These are phyloP conservation scores for Jasminum sambac DNA, from an alignment of 257 asterid species.

Conservation along the genomic window DNA sequence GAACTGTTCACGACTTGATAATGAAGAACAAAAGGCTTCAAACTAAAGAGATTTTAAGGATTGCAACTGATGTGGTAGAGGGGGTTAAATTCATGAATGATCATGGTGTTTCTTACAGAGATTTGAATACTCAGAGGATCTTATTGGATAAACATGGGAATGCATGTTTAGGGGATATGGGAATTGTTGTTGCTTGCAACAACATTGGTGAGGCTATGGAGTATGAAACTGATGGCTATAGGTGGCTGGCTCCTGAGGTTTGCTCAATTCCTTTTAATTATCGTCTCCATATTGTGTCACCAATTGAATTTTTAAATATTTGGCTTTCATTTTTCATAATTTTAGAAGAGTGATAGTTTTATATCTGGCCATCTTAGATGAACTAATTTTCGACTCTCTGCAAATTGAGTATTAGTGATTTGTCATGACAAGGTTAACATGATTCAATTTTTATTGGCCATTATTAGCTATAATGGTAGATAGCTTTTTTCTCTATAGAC, in stretches of 20 bases:
- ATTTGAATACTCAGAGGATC: constrained; percentile 84
- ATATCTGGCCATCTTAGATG: constrained; percentile 4
- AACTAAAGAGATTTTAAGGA: constrained; percentile 65
- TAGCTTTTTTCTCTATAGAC: neutral
- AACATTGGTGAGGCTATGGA: constrained; percentile 88
- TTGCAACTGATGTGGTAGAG: constrained; percentile 71
- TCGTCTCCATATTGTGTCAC: neutral
- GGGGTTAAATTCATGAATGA: constrained; percentile 92
- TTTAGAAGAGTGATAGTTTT: neutral
- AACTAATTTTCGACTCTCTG: neutral
- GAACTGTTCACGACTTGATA: constrained; percentile 73
- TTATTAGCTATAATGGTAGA: neutral
- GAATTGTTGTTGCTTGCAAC: constrained; percentile 84
- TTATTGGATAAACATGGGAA: constrained; percentile 79
- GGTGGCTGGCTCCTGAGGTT: constrained; percentile 99
- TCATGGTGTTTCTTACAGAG: constrained; percentile 84
- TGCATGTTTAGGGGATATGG: constrained; percentile 97
- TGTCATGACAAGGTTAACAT: constrained; percentile 15
- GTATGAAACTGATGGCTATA: constrained; percentile 94
- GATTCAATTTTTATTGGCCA: constrained; percentile 1
- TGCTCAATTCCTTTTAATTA: constrained; percentile 25
- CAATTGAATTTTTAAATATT: neutral
- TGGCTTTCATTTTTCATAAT: neutral
- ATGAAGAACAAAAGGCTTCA: constrained; percentile 80
- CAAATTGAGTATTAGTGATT: neutral